Base-by-base conservation (phyloP, 2,329 filamentous ascomycete genomes). In the Sarocladium kiliense region DNA sequence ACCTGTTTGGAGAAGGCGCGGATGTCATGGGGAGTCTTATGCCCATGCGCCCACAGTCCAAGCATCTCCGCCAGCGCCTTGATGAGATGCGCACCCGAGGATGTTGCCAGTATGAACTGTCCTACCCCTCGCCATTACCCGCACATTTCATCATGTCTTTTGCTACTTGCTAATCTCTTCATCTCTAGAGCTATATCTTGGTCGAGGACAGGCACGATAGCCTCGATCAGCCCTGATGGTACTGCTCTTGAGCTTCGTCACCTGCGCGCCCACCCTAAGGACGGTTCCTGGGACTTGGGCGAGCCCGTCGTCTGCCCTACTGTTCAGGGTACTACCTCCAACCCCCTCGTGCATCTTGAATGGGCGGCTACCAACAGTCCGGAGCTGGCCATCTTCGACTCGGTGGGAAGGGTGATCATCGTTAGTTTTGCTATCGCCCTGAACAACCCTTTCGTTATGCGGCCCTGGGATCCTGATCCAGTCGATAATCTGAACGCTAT, bases 151-250 rank as follows among this genome's bases (percentile, higher is more conserved):
- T n/a, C n/a, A n/a, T n/a, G n/a, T n/a, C n/a, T n/a, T n/a, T n/a
- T n/a, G n/a, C n/a, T n/a, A n/a, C n/a, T 39, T n/a, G 36, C 36
- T 44, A 18, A 44, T 44, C 39, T 44, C n/a, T 27, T 32, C 3
- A 3, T 30, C 25, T 30, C 44, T 62, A 95, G 91, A 67, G 84
- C 84, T 60, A 81, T 97, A 54, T 85, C 88, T 27, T 97, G 93
- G 92, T 96, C 93, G 11, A 91, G 86, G 63, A 82, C 85, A 58
- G 93, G 93, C 42, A 91, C 87, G 57, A 89, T 97, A 61, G 92
- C 92, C 26, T 87, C 86, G 54, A 87, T 97, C 61, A 82, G 86
- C 19, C 74, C 82, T 16, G 87, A 92, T 70, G 88, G 89, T 26
- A 79, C 80, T 49, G 79, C 77, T 14, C 74, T 97, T 54, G 84